A percentile compares a stretch with the other conserved stretches of the same genome.
phyloP scores from a whole-genome alignment of 306 rosid species.

The Begonia fuchsioides region DNA sequence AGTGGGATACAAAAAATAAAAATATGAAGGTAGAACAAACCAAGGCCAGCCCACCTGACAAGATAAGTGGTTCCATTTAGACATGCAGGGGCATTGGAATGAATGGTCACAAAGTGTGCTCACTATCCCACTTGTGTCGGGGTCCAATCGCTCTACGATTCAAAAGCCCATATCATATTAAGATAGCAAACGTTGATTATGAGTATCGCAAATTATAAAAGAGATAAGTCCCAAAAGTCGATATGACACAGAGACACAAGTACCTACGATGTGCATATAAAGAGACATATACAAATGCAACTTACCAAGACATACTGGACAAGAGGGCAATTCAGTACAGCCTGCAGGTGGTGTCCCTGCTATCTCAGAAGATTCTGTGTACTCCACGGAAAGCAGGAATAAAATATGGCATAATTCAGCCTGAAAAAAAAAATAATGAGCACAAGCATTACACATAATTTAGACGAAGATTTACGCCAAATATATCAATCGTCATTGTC shows the following conservation, averaged over 20 bases:
- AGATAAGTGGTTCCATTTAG: slow-evolving; percentile 81
- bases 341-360: slow-evolving; percentile 65
- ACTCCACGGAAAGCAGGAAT: slow-evolving; percentile 61
- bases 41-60: slow-evolving; percentile 58
- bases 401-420: slow-evolving; percentile 34
- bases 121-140: slow-evolving; percentile 63
- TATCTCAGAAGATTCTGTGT: slow-evolving; percentile 58
- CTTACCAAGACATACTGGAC: slow-evolving; percentile 94
- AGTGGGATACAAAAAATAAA: slow-evolving; percentile 1
- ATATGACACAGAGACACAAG: not conserved
- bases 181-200: not conserved
- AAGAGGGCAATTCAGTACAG: slow-evolving; percentile 75
- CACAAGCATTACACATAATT: not conserved
- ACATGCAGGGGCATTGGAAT: slow-evolving; percentile 76
- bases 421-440: slow-evolving; percentile 23
- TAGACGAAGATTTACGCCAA: not conserved
- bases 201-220: slow-evolving; percentile 2
- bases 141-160: slow-evolving; percentile 77
- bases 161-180: slow-evolving; percentile 11
- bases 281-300: slow-evolving; percentile 2
- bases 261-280: not conserved
- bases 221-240: not conserved
- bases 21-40: slow-evolving; percentile 5
- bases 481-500: not conserved
- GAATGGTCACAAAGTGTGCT: slow-evolving; percentile 86